Base-by-base conservation (phyloP, 176 grass and related monocot species). In the Musa acuminata region DNA sequence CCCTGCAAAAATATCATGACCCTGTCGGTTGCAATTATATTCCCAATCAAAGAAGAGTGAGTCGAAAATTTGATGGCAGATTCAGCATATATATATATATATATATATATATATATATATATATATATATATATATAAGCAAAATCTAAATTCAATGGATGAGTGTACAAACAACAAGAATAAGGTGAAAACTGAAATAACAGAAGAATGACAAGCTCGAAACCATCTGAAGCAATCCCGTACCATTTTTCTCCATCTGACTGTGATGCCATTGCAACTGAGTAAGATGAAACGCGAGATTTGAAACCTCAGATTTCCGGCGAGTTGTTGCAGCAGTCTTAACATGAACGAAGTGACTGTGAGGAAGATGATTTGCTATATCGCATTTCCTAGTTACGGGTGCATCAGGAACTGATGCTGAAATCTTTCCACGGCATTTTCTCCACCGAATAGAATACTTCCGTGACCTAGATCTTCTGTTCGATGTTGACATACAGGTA, bases 221-320 rank as follows among this genome's bases (percentile, higher is more conserved):
- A 48, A 49, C 43, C 19, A 49, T 49, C 0, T 69, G 67, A 69
- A 49, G 14, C 16, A 2, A 69, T 11, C 13, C 86, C 55, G 78
- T 91, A 84, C 90, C 94, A 84, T 89, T 87, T 74, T 87, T 73
- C 57, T 91, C 86, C n/a, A 89, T 72, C 62, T 99, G 85, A 49
- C 87, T 94, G 49, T 97, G 90, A 86, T 90, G 90, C 90, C 90
- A 97, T 51, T 93, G 93, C 80, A 97, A 55, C 62, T 97, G 87
- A 10, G 90, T 93, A 50, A 90, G 93, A 79, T 93, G 90, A 68
- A 97, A 87, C 26, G 85, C 92, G 20, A 99, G 55, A 48, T 94
- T 94, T 3, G 90, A 86, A 57, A 80, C 83, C 80, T 90, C 83
- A 7, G 84, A 82, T 67, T 76, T 78, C 72, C 57, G 62, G 48